A percentile compares a stretch with the other conserved stretches of the same genome.
phyloP scores from a whole-genome alignment of 2,329 filamentous ascomycete genomes.

The Juglanconis oblonga region DNA sequence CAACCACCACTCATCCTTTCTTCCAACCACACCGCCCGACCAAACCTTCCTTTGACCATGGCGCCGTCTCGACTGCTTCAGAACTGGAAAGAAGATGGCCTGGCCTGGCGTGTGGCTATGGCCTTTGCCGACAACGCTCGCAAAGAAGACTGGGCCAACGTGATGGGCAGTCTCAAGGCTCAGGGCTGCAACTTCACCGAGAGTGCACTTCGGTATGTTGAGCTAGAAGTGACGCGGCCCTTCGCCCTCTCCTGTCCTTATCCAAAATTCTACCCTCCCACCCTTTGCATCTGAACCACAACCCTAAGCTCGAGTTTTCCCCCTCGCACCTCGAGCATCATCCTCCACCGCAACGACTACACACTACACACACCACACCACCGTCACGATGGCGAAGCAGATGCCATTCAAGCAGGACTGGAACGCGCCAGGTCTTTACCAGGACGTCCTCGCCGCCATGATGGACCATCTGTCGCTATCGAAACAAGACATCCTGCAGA shows the following conservation, averaged over 20 bases:
- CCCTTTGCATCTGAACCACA: background rate
- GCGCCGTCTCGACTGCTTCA: background rate
- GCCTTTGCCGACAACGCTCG: background rate
- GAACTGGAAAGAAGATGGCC: background rate
- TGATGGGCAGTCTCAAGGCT: background rate
- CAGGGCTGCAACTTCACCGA: background rate
- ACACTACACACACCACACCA: background rate
- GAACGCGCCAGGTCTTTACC: constrained; percentile 37
- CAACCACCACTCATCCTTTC: background rate
- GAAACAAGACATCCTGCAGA: constrained; percentile 21
- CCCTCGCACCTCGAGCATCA: background rate
- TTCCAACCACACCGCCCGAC: too few species aligned
- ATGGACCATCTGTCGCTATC: constrained; percentile 34
- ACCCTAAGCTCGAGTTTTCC: too few species aligned
- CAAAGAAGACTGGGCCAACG: background rate
- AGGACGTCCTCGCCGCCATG: constrained; percentile 42
- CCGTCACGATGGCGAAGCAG: background rate
- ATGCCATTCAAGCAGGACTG: constrained; percentile 30
- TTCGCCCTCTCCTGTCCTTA: background rate
- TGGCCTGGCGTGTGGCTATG: background rate
- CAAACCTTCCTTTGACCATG: background rate
- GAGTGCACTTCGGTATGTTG: background rate
- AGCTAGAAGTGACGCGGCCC: background rate
- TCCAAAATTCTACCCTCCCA: background rate
- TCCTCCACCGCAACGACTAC: background rate